A percentile compares a stretch with the other conserved stretches of the same genome.
Evolutionary conservation across 176 grass and related monocot genomes (phyloP).

Genomic region (Carex littledalei): DNA sequence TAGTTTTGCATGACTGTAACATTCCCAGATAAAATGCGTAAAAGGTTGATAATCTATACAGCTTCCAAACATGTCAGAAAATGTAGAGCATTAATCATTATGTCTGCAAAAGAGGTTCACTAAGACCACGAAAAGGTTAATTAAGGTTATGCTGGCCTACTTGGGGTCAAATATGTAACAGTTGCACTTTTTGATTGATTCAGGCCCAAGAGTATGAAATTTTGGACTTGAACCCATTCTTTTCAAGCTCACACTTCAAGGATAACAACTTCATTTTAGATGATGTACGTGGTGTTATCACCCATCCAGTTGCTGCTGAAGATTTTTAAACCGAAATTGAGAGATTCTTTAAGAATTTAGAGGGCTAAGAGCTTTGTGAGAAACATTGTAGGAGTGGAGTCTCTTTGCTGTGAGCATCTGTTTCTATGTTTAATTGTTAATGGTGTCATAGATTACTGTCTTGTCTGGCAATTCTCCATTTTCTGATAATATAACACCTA

Average conservation of each 20-base stretch:
- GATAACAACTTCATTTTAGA: conserved; percentile 81
- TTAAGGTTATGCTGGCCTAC: background rate
- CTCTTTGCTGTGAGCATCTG: background rate
- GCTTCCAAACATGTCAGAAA: background rate
- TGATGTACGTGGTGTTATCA: conserved; percentile 64
- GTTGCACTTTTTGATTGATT: background rate
- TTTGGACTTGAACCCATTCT: conserved; percentile 80
- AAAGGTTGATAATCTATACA: background rate
- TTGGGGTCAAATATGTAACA: background rate
- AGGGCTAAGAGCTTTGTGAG: background rate
- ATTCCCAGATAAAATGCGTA: background rate
- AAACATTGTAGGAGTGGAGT: background rate
- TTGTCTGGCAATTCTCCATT: background rate
- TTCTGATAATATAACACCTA: background rate
- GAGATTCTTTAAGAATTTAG: background rate
- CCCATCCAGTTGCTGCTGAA: conserved; percentile 43
- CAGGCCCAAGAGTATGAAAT: conserved; percentile 98
- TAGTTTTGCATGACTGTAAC: background rate
- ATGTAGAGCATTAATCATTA: background rate
- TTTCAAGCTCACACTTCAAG: conserved; percentile 64
- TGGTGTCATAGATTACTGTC: background rate
- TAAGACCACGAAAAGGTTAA: background rate
- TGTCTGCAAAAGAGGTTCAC: background rate
- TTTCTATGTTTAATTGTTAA: background rate
- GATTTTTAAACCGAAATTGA: conserved; percentile 2